Percentiles rank a stretch among this genome's conserved stretches.
These are phyloP conservation scores for Sonneratia caseolaris DNA, from an alignment of 345 rosid genomes.

Conservation along the genomic window DNA sequence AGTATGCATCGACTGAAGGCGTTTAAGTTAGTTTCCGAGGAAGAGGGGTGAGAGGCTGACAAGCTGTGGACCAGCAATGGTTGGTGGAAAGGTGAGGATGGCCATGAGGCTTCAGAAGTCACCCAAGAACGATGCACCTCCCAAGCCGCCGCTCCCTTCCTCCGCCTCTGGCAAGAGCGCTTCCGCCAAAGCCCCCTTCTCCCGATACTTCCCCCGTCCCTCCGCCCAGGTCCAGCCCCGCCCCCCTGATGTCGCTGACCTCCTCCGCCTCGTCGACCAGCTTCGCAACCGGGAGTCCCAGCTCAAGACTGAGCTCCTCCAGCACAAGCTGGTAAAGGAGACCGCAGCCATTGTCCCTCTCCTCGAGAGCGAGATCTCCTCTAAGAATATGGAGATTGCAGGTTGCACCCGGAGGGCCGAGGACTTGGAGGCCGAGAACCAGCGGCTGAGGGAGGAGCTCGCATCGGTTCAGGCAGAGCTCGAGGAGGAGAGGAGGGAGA, in stretches of 20 bases:
- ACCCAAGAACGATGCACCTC: conserved; percentile 26
- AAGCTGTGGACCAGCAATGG: conserved; percentile 32
- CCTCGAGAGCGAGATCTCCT: conserved; percentile 42
- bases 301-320: conserved; percentile 64
- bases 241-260: conserved; percentile 64
- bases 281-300: conserved; percentile 63
- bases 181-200: conserved; percentile 26
- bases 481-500: conserved; percentile 27
- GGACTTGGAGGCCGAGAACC: conserved; percentile 39
- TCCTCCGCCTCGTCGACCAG: conserved; percentile 63
- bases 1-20: too few species aligned
- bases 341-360: conserved; percentile 65
- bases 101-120: conserved; percentile 83
- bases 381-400: conserved; percentile 37
- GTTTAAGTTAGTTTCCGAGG: too few species aligned
- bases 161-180: conserved; percentile 19
- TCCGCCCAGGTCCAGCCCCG: conserved; percentile 96
- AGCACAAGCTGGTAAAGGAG: conserved; percentile 59
- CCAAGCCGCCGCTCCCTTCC: conserved; percentile 31
- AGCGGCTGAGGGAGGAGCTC: conserved; percentile 24
- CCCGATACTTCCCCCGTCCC: conserved; percentile 92
- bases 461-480: conserved; percentile 14
- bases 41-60: not conserved
- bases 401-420: conserved; percentile 21
- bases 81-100: conserved; percentile 70